Base-by-base conservation (phyloP, 768 basidiomycete species). In the Agaricus bisporus region DNA sequence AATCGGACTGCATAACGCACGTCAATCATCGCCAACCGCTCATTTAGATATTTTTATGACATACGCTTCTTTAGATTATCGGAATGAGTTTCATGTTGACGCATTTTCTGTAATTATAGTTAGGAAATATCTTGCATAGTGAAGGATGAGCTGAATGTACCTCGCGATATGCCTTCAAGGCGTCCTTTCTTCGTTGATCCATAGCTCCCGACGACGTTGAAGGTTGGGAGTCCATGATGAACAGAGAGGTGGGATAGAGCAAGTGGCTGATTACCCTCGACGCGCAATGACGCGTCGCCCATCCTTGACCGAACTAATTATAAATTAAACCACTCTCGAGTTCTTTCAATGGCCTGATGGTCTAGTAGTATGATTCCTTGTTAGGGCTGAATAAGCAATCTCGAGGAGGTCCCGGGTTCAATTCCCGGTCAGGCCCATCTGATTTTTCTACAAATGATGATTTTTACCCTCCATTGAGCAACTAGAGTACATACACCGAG, bases 351-450 rank as follows among this genome's bases (percentile, higher is more conserved):
- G 75, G 73, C 74, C 73, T 76, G 73, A 73, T 76, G 71, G 70
- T 74, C 74, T 76, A 77, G 74, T 76, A 75, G 76, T 76, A 76
- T 78, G 76, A 79, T 77, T 78, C 77, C 76, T 79, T 79, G 76
- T 78, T 78, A 78, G 77, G 76, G 76, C 53, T 25, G 32, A 7
- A 32, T 32, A 29, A 45, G 51, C 55, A 42, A 60, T 63, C 55
- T 84, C 79, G 83, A 85, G 84, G 84, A 86, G 85, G 86, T 86
- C 83, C 83, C 79, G 83, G 84, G 85, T 86, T 88, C 85, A 85
- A 86, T 85, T 85, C 85, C 83, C 83, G 79, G 83, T 78, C 76
- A 83, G 82, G 84, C 82, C 83, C 77, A 50, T 39, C n/a, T 39
- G 38, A 17, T 39, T 6, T 38, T 39, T 39, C 12, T 36, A 15